A percentile compares a stretch with the other conserved stretches of the same genome.
These are phyloP conservation scores for Tuber indicum DNA, from an alignment of 495 filamentous ascomycete species.

Conservation along the genomic window DNA sequence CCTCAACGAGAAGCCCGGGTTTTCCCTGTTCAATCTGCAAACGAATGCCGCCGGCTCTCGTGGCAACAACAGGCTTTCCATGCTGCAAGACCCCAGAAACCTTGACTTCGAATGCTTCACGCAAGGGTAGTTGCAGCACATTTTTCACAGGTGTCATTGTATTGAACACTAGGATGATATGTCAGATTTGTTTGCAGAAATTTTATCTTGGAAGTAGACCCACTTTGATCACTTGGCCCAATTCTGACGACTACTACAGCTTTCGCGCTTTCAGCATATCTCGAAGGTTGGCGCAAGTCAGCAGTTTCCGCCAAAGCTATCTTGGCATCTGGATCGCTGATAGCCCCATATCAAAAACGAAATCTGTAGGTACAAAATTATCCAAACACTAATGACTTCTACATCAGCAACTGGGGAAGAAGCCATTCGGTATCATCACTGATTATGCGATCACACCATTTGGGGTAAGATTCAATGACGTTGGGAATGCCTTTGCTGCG, in stretches of 20 bases:
- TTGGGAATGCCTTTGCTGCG: slow-evolving; percentile 79
- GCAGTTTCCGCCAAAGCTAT: slow-evolving; percentile 66
- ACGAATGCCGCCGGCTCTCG: slow-evolving; percentile 71
- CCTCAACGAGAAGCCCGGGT: slow-evolving; percentile 69
- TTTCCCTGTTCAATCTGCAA: slow-evolving; percentile 67
- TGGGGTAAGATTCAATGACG: slow-evolving; percentile 69
- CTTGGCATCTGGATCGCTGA: slow-evolving; percentile 76
- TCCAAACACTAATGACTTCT: not conserved
- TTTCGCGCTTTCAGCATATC: slow-evolving; percentile 48
- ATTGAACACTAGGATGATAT: slow-evolving; percentile 53
- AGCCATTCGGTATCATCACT: slow-evolving; percentile 45
- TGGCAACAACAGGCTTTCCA: slow-evolving; percentile 74
- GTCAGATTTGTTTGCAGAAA: not conserved
- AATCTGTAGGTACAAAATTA: slow-evolving; percentile 8
- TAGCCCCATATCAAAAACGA: slow-evolving; percentile 65
- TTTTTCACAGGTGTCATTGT: slow-evolving; percentile 68
- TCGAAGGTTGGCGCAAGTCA: slow-evolving; percentile 53
- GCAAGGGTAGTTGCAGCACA: slow-evolving; percentile 71
- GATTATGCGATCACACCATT: slow-evolving; percentile 58
- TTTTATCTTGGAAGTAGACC: not conserved
- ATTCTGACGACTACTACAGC: slow-evolving; percentile 72
- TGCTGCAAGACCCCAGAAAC: slow-evolving; percentile 86
- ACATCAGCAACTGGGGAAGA: slow-evolving; percentile 68
- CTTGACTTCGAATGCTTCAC: slow-evolving; percentile 86
- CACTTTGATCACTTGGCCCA: slow-evolving; percentile 63